Evolutionary conservation across 805 yeast species (phyloP).

Genomic region (Isabelozyma heimii): DNA sequence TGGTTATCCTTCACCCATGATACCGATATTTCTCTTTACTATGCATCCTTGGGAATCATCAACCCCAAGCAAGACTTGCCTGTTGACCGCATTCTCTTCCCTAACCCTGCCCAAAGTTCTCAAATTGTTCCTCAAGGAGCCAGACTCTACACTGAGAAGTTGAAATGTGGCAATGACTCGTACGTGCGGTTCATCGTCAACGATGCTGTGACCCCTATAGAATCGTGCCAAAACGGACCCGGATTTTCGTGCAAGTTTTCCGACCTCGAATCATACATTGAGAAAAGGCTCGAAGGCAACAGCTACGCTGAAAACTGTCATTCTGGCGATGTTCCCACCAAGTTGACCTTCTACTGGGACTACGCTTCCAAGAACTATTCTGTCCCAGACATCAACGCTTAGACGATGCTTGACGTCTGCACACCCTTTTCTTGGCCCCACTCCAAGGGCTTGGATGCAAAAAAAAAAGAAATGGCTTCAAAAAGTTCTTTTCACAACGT

Average conservation of each 20-base stretch:
- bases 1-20: constrained; percentile 78
- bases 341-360: constrained; percentile 43
- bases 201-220: constrained; percentile 39
- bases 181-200: constrained; percentile 39
- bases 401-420: no score
- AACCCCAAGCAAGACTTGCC: constrained; percentile 44
- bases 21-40: constrained; percentile 57
- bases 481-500: no score
- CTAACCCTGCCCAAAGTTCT: constrained; percentile 43
- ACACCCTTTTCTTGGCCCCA: no score
- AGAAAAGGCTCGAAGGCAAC: constrained; percentile 22
- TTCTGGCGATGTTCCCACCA: constrained; percentile 16
- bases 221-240: constrained; percentile 35
- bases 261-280: constrained; percentile 29
- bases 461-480: no score
- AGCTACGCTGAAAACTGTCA: constrained; percentile 27
- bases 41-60: constrained; percentile 63
- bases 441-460: no score
- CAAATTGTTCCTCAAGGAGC: constrained; percentile 42
- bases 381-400: background rate
- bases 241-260: constrained; percentile 41
- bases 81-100: constrained; percentile 45
- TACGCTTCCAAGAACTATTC: constrained; percentile 9
- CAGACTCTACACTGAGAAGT: constrained; percentile 36
- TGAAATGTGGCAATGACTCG: constrained; percentile 23